Evolutionary conservation across 2,329 filamentous ascomycete genomes (phyloP).

Genomic region (Fusarium udum): DNA sequence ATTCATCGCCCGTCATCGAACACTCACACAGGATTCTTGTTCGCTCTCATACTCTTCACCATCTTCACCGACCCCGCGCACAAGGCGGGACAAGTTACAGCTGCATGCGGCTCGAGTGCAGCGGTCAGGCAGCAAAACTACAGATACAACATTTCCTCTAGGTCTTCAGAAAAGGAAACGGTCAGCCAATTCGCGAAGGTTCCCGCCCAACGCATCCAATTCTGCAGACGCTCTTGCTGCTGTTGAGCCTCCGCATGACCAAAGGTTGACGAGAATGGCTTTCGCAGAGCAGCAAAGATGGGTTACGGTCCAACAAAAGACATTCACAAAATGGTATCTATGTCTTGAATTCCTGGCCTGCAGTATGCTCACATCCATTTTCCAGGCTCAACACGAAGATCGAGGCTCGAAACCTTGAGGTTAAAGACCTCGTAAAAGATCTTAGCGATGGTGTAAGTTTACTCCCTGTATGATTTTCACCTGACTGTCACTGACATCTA

Average conservation of each 20-base stretch:
- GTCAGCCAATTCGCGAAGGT: conserved; percentile 36
- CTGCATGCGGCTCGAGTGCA: conserved; percentile 60
- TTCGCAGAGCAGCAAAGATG: conserved; percentile 72
- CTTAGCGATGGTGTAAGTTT: conserved; percentile 88
- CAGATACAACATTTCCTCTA: conserved; percentile 31
- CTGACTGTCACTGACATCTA: neutral
- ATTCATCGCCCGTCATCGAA: conserved; percentile 29
- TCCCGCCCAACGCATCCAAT: conserved; percentile 49
- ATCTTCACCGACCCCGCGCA: conserved; percentile 49
- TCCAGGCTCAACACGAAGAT: conserved; percentile 95
- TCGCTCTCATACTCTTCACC: conserved; percentile 36
- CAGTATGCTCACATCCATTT: conserved; percentile 14
- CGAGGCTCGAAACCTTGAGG: conserved; percentile 77
- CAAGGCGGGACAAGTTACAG: conserved; percentile 58
- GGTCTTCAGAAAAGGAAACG: conserved; percentile 31
- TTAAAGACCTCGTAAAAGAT: conserved; percentile 88
- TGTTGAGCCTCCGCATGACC: conserved; percentile 60
- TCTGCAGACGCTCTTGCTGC: conserved; percentile 56
- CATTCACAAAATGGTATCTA: conserved; percentile 91
- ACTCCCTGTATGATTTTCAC: neutral
- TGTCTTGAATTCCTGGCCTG: neutral
- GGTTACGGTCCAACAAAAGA: conserved; percentile 94
- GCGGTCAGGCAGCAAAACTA: conserved; percentile 54
- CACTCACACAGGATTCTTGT: conserved; percentile 34
- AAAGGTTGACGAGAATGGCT: conserved; percentile 67